Base-by-base conservation (phyloP, 192 early-diverging fungal species). In the Coemansia umbellata region DNA sequence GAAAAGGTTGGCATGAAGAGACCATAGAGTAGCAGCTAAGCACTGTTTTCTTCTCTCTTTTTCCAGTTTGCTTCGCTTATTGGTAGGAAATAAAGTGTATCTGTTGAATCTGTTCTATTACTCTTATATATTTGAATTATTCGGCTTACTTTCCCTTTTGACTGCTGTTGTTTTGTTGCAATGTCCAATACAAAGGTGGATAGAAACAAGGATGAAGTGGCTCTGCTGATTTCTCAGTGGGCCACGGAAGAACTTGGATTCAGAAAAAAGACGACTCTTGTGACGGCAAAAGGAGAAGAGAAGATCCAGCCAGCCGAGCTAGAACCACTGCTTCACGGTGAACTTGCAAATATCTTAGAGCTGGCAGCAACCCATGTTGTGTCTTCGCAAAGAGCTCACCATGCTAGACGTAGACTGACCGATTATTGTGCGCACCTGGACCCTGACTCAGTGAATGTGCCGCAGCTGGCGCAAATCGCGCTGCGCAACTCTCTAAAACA, bases 171-270 rank as follows among this genome's bases (percentile, higher is more conserved):
- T 40, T 2, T 26, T 37, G 21, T 8, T 37, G 17, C 3, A 2
- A 60, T 63, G 57, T 37, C 32, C 22, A 32, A 32, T 5, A 17
- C 42, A 2, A 43, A 10, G 13, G 37, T 8, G 18, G 17, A 39
- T 0, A 13, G 31, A 8, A 58, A 52, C 52, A 75, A 75, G 42
- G 30, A 53, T 13, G 57, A 64, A 28, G 36, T 33, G 9, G 72
- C 72, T 23, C 39, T 48, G 37, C 51, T 53, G 10, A 51, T 77
- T 31, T 61, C 68, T 9, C 41, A 48, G 22, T 77, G 74, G 74
- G 74, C 74, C 13, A 77, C 63, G 3, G 17, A 66, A 11, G 74
- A 71, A 44, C 68, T 77, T 10, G 74, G 74, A 17, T 77, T 70
- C 26, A 49, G 74, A 18, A 66, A 63, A 31, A 31, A 31, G 21